Conservation (phyloP, 129 eudicot species). For the Escallonia herrerae region DNA sequence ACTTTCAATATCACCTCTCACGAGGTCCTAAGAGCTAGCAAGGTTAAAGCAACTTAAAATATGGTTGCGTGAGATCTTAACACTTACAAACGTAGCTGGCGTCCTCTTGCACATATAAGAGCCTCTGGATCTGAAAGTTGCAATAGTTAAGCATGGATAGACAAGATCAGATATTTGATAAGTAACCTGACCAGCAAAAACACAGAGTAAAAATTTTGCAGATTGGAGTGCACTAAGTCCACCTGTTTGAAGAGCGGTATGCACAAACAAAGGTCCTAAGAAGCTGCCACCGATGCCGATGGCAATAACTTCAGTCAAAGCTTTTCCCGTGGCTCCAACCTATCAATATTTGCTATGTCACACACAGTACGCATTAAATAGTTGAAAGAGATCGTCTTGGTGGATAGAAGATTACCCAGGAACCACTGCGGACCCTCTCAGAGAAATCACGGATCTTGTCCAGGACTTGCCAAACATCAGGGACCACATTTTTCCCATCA, state of each 20-base stretch:
- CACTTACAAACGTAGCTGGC: constrained; percentile 96
- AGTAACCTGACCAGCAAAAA: background rate
- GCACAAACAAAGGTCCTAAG: constrained; percentile 96
- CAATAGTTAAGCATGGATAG: background rate
- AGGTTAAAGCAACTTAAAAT: too few relatives aligned
- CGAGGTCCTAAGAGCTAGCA: too few relatives aligned
- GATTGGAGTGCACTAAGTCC: constrained; percentile 4
- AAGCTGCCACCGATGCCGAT: constrained; percentile 98
- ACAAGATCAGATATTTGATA: background rate
- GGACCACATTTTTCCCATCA: constrained; percentile 97
- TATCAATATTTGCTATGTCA: constrained; percentile 9
- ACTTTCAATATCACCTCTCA: too few relatives aligned
- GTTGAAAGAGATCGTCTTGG: background rate
- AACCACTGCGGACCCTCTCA: constrained; percentile 86
- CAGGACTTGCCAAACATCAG: constrained; percentile 96
- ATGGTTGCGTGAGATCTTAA: background rate
- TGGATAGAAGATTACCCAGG: constrained; percentile 57
- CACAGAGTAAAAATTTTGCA: background rate
- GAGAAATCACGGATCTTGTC: constrained; percentile 89
- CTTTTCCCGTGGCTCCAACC: constrained; percentile 96
- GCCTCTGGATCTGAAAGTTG: constrained; percentile 72
- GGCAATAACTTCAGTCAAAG: constrained; percentile 77
- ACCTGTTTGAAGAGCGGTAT: constrained; percentile 99
- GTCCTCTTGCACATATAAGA: constrained; percentile 67
- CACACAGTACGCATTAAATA: background rate